phyloP scores from a whole-genome alignment of 495 filamentous ascomycete genomes.

The Paragyromitra xinjiangensis region DNA sequence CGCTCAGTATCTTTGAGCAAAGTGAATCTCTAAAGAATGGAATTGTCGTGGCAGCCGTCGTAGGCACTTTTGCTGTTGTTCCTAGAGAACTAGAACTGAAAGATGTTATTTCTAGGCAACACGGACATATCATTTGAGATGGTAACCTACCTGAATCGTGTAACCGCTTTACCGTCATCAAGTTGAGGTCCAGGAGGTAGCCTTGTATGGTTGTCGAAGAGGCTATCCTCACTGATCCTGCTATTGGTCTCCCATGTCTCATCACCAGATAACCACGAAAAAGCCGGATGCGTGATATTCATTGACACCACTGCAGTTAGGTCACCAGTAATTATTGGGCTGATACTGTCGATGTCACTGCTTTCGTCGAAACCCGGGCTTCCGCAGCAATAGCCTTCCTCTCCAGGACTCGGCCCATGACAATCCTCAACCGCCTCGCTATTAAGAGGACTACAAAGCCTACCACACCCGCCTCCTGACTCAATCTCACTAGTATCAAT shows the following conservation, averaged over 20 bases:
- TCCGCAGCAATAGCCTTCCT: neutral
- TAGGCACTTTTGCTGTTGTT: too few relatives aligned
- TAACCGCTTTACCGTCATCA: neutral
- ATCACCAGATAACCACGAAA: neutral
- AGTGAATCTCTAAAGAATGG: slow-evolving; percentile 12
- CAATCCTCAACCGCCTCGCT: too few relatives aligned
- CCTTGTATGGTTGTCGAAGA: slow-evolving; percentile 28
- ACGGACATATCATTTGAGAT: neutral
- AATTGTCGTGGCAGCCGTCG: neutral
- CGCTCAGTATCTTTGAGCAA: neutral
- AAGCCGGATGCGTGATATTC: slow-evolving; percentile 32
- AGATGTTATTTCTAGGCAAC: neutral
- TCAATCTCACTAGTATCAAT: neutral
- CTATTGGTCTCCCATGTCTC: slow-evolving; percentile 28
- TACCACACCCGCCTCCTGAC: neutral
- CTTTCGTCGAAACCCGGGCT: neutral
- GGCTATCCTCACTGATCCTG: slow-evolving; percentile 30
- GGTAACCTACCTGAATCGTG: neutral
- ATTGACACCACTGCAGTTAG: neutral
- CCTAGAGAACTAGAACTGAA: neutral
- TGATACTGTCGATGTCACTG: neutral
- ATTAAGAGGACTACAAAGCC: neutral
- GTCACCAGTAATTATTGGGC: neutral
- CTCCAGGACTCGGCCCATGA: neutral
- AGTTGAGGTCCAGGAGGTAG: neutral